Evolutionary conservation across 345 rosid species (phyloP), one percentile per base, ranked within the genome.

Genomic region (Tarenaya hassleriana): DNA sequence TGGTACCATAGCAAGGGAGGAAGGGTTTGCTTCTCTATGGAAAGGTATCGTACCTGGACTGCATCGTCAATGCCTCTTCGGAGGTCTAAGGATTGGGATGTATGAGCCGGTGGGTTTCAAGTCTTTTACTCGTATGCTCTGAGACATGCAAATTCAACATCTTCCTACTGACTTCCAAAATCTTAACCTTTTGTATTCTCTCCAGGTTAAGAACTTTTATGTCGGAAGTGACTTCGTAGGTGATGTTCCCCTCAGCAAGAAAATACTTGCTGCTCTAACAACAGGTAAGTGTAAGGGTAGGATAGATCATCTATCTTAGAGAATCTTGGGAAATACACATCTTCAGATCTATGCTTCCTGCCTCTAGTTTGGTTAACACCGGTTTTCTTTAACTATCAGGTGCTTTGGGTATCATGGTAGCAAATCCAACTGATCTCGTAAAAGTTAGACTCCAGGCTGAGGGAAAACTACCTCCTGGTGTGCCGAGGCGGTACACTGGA

Each of bases 351-450:
- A 24, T 5, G 29, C 5, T 2, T 5, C 5, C 1, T 41, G 45
- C 15, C 1, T 56, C 11, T 21, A 10, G 20, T 27, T 50, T 1
- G 44, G 8, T 32, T 45, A 44, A 34, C 21, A 41, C 1, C 7
- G 18, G 27, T 49, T 34, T 33, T 41, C 12, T 47, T 9, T 47
- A 41, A 60, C 31, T 34, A 34, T 53, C 71, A 94, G 99, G 99
- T 62, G 97, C 99, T 39, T 29, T 94, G 51, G 97, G 72, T 47
- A 94, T 94, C 56, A 64, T 68, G 16, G 62, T 94, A 11, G 97
- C 99, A 50, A 94, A 94, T 55, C 99, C 99, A 51, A 94, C 99
- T 20, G 99, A 94, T 75, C 99, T 94, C 63, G 97, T 94, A 65
- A 94, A 94, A 72, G 99, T 94, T 40, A 82, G 99, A 60, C 94